Evolutionary conservation across 306 rosid species (phyloP).

Genomic region (Vigna reflexopilosa): DNA sequence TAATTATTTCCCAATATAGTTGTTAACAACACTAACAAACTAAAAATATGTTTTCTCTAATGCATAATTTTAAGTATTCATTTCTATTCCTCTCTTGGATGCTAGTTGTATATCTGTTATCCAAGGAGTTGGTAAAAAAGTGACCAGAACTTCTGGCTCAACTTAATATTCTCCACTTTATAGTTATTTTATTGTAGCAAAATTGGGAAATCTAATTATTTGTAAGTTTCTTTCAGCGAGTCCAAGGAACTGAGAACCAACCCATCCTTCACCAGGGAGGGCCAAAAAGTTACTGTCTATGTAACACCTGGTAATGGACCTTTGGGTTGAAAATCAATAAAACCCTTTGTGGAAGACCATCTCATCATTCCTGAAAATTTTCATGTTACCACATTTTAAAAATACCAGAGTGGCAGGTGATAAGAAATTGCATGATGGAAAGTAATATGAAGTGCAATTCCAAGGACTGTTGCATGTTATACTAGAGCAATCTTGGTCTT

Average conservation of each 20-base stretch:
- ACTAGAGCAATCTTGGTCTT: neutral
- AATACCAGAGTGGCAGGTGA: neutral
- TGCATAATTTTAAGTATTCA: neutral
- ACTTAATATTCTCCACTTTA: neutral
- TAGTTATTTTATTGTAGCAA: neutral
- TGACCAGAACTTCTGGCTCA: neutral
- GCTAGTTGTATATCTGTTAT: neutral
- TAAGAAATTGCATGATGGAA: neutral
- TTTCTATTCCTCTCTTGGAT: neutral
- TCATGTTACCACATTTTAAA: constrained; percentile 15
- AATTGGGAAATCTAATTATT: neutral
- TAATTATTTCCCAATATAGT: neutral
- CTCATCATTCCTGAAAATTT: neutral
- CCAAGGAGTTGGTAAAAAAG: neutral
- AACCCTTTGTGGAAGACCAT: neutral
- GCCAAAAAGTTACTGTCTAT: neutral
- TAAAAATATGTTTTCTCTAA: neutral
- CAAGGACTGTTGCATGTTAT: neutral
- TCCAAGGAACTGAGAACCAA: constrained; percentile 7
- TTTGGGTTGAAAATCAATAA: neutral
- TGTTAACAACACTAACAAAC: neutral
- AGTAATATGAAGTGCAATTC: neutral
- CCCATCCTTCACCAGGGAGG: neutral
- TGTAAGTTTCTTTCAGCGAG: neutral
- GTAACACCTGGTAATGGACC: neutral